Conservation (phyloP, 2,329 filamentous ascomycete species). For the Colletotrichum kahawae region DNA sequence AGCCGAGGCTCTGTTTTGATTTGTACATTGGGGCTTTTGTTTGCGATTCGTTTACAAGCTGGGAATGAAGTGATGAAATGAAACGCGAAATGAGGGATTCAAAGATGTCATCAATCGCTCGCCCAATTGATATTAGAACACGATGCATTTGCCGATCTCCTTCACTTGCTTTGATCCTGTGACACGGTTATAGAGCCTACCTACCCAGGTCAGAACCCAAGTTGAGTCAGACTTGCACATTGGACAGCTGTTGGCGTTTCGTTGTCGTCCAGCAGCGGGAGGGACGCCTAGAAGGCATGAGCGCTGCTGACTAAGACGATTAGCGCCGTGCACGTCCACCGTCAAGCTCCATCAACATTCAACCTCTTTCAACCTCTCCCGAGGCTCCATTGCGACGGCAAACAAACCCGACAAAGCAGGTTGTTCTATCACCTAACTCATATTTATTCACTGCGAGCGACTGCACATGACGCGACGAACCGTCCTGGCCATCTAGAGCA, state of each 20-base stretch:
- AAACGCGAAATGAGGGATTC: neutral
- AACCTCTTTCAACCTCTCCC: constrained; percentile 12
- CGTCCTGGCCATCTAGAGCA: neutral
- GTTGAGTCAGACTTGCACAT: neutral
- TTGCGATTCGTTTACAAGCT: neutral
- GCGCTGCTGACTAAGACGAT: constrained; percentile 5
- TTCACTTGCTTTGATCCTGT: neutral
- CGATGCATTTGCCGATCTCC: neutral
- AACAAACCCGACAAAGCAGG: constrained; percentile 1
- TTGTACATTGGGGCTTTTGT: neutral
- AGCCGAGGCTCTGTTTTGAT: neutral
- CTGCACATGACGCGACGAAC: neutral
- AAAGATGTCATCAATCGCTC: neutral
- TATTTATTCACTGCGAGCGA: neutral
- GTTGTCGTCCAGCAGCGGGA: neutral
- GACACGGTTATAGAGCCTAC: neutral
- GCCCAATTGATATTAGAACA: too few species aligned
- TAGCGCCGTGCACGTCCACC: constrained; percentile 6
- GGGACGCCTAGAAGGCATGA: neutral
- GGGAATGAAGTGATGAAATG: neutral
- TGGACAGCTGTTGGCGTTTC: neutral
- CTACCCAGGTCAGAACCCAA: neutral
- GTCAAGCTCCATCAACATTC: constrained; percentile 10
- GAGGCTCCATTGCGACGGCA: neutral
- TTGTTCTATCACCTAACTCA: neutral